Base-by-base conservation (phyloP, 345 rosid genomes). In the Microthlaspi erraticum region DNA sequence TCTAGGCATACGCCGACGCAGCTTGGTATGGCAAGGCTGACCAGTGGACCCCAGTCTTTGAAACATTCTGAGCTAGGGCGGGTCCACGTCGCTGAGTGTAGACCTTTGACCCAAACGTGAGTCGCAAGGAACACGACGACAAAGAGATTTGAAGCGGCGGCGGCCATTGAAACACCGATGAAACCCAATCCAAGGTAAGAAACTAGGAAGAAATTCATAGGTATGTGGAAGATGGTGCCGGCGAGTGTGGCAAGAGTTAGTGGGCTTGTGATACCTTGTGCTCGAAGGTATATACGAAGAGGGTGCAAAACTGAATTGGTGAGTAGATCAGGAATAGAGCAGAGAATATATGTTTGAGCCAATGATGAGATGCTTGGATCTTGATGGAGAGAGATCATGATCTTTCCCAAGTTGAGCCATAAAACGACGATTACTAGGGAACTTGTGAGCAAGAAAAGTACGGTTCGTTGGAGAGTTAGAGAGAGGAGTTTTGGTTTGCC, bases 221-320 rank as follows among this genome's bases (percentile, higher is more conserved):
- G 92, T 19, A 93, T 61, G 69, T 93, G 97, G 59, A 87, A 77
- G 74, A 87, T 34, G 39, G 96, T 79, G 33, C 93, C 97, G 46
- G 79, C 72, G 23, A 93, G 80, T 17, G 89, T 81, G 10, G 98
- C 96, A 10, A 88, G 10, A 5, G 96, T 87, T 64, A 93, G 58
- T 0, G 98, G 98, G 31, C 63, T 83, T 43, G 91, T 93, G 77
- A 93, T 88, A 66, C 93, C 92, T 85, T 93, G 98, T 13, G 98
- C 85, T 13, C 98, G 90, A 81, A 93, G 98, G 89, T 93, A 93
- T 81, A 93, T 90, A 83, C 98, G 97, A 68, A 93, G 86, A 57
- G 98, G 98, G 65, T 93, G 93, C 59, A 88, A 59, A 66, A 93
- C 75, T 3, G 96, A 87, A 81, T 88, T 90, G 48, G 93, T 82